These are phyloP conservation scores for Centaurea solstitialis DNA, from an alignment of 129 eudicot genomes.

Conservation along the genomic window DNA sequence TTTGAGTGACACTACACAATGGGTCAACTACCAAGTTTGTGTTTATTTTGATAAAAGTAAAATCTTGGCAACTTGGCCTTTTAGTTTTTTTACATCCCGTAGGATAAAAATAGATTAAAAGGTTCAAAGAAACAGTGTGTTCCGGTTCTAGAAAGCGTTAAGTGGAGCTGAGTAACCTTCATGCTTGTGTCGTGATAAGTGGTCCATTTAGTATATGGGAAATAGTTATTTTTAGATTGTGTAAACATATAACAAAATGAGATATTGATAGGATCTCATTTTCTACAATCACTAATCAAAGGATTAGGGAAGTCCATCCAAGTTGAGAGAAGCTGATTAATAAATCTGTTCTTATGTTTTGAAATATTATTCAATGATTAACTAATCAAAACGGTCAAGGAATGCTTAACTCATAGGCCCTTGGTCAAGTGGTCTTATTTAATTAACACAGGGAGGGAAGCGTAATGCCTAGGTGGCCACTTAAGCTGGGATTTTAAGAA, in stretches of 20 bases:
- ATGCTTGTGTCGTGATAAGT: background rate
- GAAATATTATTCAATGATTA: background rate
- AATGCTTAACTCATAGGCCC: background rate
- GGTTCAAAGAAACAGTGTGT: background rate
- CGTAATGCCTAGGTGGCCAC: background rate
- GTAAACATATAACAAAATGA: background rate
- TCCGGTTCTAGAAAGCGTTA: background rate
- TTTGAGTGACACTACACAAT: background rate
- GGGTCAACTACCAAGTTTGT: background rate
- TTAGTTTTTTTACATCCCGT: background rate
- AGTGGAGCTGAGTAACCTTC: background rate
- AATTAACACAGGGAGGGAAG: too few relatives aligned
- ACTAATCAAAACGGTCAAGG: background rate
- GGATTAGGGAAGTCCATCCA: background rate
- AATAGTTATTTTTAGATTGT: background rate
- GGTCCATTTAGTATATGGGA: background rate
- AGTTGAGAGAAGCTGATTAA: background rate
- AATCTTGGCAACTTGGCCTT: background rate
- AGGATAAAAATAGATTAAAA: too few relatives aligned
- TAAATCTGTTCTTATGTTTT: background rate
- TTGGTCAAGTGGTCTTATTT: background rate
- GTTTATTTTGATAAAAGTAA: background rate
- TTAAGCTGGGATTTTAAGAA: background rate
- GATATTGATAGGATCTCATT: background rate
- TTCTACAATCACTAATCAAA: background rate